Evolutionary conservation across 1,284 basidiomycete genomes (phyloP), one percentile per base, ranked within the genome.

Genomic region (Takashimella koratensis): DNA sequence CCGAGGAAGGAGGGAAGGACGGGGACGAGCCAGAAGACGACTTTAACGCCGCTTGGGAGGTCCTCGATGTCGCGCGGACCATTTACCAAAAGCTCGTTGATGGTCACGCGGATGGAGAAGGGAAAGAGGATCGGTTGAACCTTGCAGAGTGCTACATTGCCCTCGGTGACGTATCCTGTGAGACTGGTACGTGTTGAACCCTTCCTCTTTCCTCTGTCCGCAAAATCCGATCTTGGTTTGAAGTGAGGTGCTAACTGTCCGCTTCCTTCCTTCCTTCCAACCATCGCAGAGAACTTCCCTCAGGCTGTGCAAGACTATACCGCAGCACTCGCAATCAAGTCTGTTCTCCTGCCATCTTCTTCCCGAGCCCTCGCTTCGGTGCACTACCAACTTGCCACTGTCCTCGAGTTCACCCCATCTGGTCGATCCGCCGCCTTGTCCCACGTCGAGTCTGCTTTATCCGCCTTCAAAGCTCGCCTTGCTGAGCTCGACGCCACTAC

Each of bases 41-140:
- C 70, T 94, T 92, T 73, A 93, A 92, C 63, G 90, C 90, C 25
- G 90, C 91, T 12, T 95, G 91, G 91, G 90, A 94, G 68, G 86
- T 91, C 2, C 79, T 94, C 20, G 91, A 95, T 64, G 84, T 93
- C 51, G 90, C 91, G 19, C 81, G 90, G 43, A 83, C 85, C 4
- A 85, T 92, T 55, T 94, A 88, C 68, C 83, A 85, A 60, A 87
- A 86, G 71, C 80, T 82, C 58, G 58, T 70, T 2, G 62, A 61
- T 10, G 62, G 53, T 4, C 30, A 45, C 20, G 27, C 49, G 27
- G 59, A 51, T 26, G 59, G 44, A 5, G 55, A 65, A 40, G 58
- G 54, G 10, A 84, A 82, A 41, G 66, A 68, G 16, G 56, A 62
- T 19, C 57, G 56, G 63, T 79, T 91, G 47, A 87, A 86, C 73